Percentiles rank a stretch among this genome's conserved stretches.
Conservation (phyloP, 2,329 filamentous ascomycete genomes). For the Aspergillus alliaceus region DNA sequence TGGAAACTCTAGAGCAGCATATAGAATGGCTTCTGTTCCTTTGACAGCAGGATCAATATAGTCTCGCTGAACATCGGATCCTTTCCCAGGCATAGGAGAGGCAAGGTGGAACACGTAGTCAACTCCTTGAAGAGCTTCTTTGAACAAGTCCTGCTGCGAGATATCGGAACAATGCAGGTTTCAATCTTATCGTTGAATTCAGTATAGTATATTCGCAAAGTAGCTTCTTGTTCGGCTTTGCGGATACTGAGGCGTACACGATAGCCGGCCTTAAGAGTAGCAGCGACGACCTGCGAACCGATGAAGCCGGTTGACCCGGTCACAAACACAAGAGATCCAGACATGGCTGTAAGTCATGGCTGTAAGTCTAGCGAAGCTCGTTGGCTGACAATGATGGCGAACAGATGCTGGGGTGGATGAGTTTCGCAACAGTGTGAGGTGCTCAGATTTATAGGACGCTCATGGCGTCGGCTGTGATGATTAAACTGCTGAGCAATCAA, state of each 20-base stretch:
- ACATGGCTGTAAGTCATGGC: no score
- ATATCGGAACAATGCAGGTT: slow-evolving; percentile 4
- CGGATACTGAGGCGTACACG: slow-evolving; percentile 4
- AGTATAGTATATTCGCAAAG: neutral
- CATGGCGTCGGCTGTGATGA: no score
- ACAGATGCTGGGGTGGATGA: no score
- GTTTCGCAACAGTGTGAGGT: no score
- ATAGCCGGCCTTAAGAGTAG: neutral
- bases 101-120: slow-evolving; percentile 17
- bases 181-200: neutral
- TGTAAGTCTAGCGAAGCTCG: no score
- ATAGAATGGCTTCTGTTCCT: neutral
- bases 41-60: neutral
- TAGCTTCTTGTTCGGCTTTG: slow-evolving; percentile 1
- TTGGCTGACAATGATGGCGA: no score
- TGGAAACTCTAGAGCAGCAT: neutral
- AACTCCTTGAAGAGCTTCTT: slow-evolving; percentile 7
- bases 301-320: slow-evolving; percentile 12
- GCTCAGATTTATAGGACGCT: no score
- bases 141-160: slow-evolving; percentile 5
- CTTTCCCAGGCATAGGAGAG: slow-evolving; percentile 9
- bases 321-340: slow-evolving; percentile 2
- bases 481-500: no score
- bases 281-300: slow-evolving; percentile 2
- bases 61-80: neutral